phyloP scores from a whole-genome alignment of 2,329 filamentous ascomycete species.

The Rutstroemia sydowiana region DNA sequence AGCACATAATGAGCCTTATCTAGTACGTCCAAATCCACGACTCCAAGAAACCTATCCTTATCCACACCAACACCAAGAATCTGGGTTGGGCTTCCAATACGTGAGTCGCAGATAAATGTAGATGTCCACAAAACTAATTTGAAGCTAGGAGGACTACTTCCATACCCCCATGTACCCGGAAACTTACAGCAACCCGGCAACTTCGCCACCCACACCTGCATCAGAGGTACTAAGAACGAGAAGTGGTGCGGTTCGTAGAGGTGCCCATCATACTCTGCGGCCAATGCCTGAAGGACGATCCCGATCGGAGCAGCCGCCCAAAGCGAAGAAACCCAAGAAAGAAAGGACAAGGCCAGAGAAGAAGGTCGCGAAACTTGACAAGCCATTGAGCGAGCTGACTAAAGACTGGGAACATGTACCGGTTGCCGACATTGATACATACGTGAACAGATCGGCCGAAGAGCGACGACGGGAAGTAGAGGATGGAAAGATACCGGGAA shows the following conservation, averaged over 20 bases:
- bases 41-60: slow-evolving; percentile 23
- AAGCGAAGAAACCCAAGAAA: slow-evolving; percentile 32
- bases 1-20: slow-evolving; percentile 15
- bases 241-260: slow-evolving; percentile 23
- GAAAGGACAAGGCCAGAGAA: slow-evolving; percentile 37
- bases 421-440: slow-evolving; percentile 71
- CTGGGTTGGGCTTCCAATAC: slow-evolving; percentile 22
- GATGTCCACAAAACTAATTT: slow-evolving; percentile 12
- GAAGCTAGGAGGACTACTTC: slow-evolving; percentile 21
- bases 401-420: slow-evolving; percentile 53
- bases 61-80: slow-evolving; percentile 24
- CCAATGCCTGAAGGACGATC: slow-evolving; percentile 24
- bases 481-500: slow-evolving; percentile 60
- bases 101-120: slow-evolving; percentile 14
- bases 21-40: slow-evolving; percentile 8
- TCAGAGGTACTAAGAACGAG: slow-evolving; percentile 26
- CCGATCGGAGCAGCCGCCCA: slow-evolving; percentile 22
- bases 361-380: slow-evolving; percentile 49
- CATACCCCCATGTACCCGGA: slow-evolving; percentile 24
- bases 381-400: slow-evolving; percentile 65
- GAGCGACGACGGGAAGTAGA: slow-evolving; percentile 61
- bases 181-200: slow-evolving; percentile 44
- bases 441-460: slow-evolving; percentile 65
- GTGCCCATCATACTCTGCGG: slow-evolving; percentile 18
- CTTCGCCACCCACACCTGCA: slow-evolving; percentile 44